A percentile compares a stretch with the other conserved stretches of the same genome.
phyloP scores from a whole-genome alignment of 2,329 filamentous ascomycete genomes.

The Cytospora chrysosperma region DNA sequence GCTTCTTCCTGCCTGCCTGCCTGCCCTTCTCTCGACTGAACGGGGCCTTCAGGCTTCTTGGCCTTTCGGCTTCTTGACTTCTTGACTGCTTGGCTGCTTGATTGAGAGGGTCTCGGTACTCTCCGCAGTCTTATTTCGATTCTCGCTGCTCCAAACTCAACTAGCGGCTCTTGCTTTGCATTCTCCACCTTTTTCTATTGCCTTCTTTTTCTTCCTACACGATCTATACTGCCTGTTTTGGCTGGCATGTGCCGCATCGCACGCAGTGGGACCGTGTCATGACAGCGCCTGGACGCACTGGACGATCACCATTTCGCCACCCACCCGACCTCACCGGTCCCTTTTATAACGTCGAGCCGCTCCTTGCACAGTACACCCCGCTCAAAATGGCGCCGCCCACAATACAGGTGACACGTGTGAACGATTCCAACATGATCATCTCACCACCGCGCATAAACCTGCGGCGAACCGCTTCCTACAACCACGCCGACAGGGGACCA shows the following conservation, averaged over 20 bases:
- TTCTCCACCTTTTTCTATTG: neutral
- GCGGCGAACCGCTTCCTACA: constrained; percentile 58
- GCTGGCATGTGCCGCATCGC: constrained; percentile 5
- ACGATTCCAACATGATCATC: constrained; percentile 48
- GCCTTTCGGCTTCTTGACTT: no score
- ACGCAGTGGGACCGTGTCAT: constrained; percentile 17
- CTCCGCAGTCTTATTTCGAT: neutral
- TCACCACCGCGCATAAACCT: constrained; percentile 58
- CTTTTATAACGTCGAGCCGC: constrained; percentile 5
- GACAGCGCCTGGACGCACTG: constrained; percentile 1
- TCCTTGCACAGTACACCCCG: constrained; percentile 6
- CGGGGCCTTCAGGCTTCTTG: no score
- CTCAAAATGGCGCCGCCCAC: constrained; percentile 23
- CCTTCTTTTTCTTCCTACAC: neutral
- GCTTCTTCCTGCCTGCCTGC: no score
- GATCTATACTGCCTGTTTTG: no score
- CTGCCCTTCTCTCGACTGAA: neutral
- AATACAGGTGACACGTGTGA: constrained; percentile 20
- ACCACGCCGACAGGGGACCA: constrained; percentile 50
- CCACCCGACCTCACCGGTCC: neutral
- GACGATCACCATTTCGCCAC: constrained; percentile 19
- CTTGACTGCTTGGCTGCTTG: neutral
- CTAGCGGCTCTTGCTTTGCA: neutral
- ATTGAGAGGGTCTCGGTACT: neutral
- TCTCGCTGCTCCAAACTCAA: neutral